These are phyloP conservation scores for Phaeosphaeriaceae sp. DNA, from an alignment of 2,329 filamentous ascomycete species.

Conservation along the genomic window DNA sequence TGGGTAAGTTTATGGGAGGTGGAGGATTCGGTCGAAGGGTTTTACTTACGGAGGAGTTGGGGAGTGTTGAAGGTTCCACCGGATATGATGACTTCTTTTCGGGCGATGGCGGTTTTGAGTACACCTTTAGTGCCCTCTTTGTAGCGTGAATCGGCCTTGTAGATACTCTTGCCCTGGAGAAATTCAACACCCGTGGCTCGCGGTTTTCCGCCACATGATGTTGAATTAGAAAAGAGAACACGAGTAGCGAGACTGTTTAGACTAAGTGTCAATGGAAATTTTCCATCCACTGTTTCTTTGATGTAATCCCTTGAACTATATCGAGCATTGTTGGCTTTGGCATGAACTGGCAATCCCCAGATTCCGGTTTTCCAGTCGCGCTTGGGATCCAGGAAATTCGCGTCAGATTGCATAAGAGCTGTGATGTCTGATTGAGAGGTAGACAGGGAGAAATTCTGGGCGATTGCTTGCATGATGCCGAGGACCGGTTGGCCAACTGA, in stretches of 20 bases:
- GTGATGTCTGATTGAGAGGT: slow-evolving; percentile 56
- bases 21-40: neutral
- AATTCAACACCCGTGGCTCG: slow-evolving; percentile 52
- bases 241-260: slow-evolving; percentile 68
- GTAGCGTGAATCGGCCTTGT: slow-evolving; percentile 45
- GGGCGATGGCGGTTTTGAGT: slow-evolving; percentile 17
- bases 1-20: neutral
- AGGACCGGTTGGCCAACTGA: slow-evolving; percentile 52
- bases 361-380: slow-evolving; percentile 59
- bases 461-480: slow-evolving; percentile 40
- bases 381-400: slow-evolving; percentile 54
- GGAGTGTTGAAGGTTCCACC: slow-evolving; percentile 66
- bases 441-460: slow-evolving; percentile 47
- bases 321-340: slow-evolving; percentile 56
- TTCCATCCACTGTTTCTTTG: no score
- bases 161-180: slow-evolving; percentile 46
- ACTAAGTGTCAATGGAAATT: slow-evolving; percentile 57
- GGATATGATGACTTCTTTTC: slow-evolving; percentile 32
- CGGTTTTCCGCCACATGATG: slow-evolving; percentile 57
- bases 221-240: slow-evolving; percentile 64
- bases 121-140: slow-evolving; percentile 41
- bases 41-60: slow-evolving; percentile 59
- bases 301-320: slow-evolving; percentile 61
- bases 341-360: slow-evolving; percentile 64
- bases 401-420: slow-evolving; percentile 54